Percentiles rank a stretch among this genome's conserved stretches.
These are phyloP conservation scores for Erigeron philadelphicus DNA, from an alignment of 140 eudicot species.

Conservation along the genomic window DNA sequence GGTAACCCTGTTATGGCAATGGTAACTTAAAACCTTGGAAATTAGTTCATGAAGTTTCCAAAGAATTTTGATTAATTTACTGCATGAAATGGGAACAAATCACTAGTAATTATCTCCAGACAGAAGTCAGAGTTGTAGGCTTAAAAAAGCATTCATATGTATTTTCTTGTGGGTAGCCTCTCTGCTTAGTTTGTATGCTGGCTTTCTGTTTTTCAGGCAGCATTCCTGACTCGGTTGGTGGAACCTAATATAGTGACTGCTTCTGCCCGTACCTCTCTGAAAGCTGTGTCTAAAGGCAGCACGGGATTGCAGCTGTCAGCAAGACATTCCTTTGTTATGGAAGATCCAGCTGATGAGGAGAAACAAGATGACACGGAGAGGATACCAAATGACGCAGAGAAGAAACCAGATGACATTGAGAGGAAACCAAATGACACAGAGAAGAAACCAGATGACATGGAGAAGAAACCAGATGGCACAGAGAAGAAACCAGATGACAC, in stretches of 20 bases:
- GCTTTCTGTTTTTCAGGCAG: conserved; percentile 50
- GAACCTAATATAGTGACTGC: conserved; percentile 68
- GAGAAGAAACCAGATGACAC: conserved; percentile 34
- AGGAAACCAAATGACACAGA: conserved; percentile 23
- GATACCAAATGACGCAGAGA: conserved; percentile 11
- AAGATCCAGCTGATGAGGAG: conserved; percentile 60
- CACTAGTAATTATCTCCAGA: too few species aligned
- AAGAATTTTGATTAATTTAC: conserved; percentile 9
- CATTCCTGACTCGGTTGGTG: conserved; percentile 65
- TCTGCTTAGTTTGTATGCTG: conserved; percentile 3
- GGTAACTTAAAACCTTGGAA: conserved; percentile 41
- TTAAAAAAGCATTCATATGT: not conserved
- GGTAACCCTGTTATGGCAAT: conserved; percentile 96
- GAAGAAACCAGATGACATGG: too few species aligned
- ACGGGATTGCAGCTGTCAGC: conserved; percentile 63
- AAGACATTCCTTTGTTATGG: conserved; percentile 72
- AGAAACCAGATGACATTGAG: too few species aligned
- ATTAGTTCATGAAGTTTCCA: not conserved
- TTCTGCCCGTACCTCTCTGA: conserved; percentile 51
- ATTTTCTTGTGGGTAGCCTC: conserved; percentile 5
- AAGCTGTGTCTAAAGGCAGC: conserved; percentile 47
- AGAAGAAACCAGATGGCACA: not conserved
- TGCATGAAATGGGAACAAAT: not conserved
- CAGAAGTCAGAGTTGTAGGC: too few species aligned
- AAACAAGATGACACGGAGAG: not conserved